These are phyloP conservation scores for Phytophthora hibernalis DNA, from an alignment of 352 stramenopile species.

Conservation along the genomic window DNA sequence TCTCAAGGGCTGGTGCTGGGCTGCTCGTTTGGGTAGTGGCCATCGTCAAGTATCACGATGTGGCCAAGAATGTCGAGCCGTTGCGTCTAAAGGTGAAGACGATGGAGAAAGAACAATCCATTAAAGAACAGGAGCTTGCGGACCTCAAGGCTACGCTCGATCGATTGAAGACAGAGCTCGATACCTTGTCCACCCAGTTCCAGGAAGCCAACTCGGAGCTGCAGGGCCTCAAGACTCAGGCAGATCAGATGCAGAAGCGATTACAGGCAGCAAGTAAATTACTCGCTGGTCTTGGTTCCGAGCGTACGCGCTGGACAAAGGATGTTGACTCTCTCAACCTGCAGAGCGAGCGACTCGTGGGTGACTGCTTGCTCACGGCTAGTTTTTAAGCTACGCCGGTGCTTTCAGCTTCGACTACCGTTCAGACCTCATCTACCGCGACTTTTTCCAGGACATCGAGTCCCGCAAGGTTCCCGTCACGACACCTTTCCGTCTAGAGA, in stretches of 20 bases:
- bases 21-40: conserved; percentile 95
- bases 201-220: conserved; percentile 93
- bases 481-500: conserved; percentile 88
- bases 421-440: conserved; percentile 88
- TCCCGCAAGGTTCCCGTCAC: conserved; percentile 85
- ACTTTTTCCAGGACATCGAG: conserved; percentile 90
- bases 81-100: conserved; percentile 92
- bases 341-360: conserved; percentile 88
- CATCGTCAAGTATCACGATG: conserved; percentile 96
- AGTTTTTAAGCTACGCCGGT: conserved; percentile 93
- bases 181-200: conserved; percentile 92
- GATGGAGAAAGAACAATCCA: conserved; percentile 93
- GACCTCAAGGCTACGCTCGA: conserved; percentile 88
- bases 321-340: conserved; percentile 90
- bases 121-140: conserved; percentile 90
- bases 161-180: conserved; percentile 87
- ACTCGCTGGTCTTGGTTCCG: conserved; percentile 91
- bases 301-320: conserved; percentile 93
- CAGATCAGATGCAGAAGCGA: conserved; percentile 96
- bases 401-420: conserved; percentile 93
- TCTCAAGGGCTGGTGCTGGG: conserved; percentile 90
- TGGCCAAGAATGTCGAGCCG: conserved; percentile 95
- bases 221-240: conserved; percentile 91
- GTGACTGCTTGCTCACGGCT: conserved; percentile 90
- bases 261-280: conserved; percentile 93